Evolutionary conservation across 2,329 filamentous ascomycete species (phyloP).

Genomic region (Aureobasidium sp.): DNA sequence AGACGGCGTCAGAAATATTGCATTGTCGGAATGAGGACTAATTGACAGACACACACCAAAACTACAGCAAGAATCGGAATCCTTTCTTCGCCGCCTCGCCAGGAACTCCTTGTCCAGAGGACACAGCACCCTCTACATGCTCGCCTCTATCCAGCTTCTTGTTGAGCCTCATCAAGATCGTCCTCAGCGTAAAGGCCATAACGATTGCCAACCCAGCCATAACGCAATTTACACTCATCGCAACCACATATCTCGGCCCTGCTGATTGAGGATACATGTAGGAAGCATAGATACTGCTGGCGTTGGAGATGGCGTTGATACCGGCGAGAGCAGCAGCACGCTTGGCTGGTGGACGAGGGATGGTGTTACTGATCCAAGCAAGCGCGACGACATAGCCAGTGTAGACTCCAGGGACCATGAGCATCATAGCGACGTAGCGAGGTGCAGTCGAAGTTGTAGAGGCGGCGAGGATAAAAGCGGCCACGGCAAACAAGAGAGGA

Average conservation of each 20-base stretch:
- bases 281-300: conserved; percentile 46
- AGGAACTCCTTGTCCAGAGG: conserved; percentile 23
- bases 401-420: conserved; percentile 44
- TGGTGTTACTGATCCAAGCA: conserved; percentile 45
- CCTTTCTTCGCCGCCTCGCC: conserved; percentile 43
- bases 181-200: conserved; percentile 55
- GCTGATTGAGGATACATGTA: conserved; percentile 40
- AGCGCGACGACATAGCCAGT: conserved; percentile 57
- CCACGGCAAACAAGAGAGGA: conserved; percentile 26
- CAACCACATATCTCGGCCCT: conserved; percentile 34
- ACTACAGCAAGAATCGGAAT: conserved; percentile 55
- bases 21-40: not conserved
- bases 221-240: conserved; percentile 62
- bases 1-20: not conserved
- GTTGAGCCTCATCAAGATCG: conserved; percentile 60
- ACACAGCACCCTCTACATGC: conserved; percentile 46
- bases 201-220: conserved; percentile 58
- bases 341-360: conserved; percentile 49
- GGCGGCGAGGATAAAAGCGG: conserved; percentile 27
- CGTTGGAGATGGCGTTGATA: conserved; percentile 50
- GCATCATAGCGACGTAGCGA: conserved; percentile 30
- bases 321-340: conserved; percentile 49
- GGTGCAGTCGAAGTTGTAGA: conserved; percentile 24
- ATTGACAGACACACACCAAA: not conserved
- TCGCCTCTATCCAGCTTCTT: conserved; percentile 62